phyloP scores from a whole-genome alignment of 306 rosid species.

The Castanea sativa region DNA sequence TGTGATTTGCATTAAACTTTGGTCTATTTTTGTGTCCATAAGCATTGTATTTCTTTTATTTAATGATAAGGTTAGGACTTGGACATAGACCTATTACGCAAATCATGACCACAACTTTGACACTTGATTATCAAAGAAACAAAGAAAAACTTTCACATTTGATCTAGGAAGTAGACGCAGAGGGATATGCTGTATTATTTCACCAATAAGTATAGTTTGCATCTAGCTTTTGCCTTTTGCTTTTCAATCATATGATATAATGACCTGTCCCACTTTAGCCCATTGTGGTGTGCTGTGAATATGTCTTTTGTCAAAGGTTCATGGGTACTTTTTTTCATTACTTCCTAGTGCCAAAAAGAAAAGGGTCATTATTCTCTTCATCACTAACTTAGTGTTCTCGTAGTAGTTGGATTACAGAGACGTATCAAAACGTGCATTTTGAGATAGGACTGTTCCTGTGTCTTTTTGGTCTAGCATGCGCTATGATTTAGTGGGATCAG shows the following conservation, averaged over 20 bases:
- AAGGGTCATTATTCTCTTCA: constrained; percentile 5
- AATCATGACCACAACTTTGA: constrained; percentile 16
- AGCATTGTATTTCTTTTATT: neutral
- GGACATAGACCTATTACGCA: neutral
- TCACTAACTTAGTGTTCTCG: neutral
- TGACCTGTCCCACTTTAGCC: neutral
- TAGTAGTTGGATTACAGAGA: neutral
- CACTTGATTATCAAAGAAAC: neutral
- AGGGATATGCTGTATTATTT: neutral
- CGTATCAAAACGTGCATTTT: neutral
- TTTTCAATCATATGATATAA: neutral
- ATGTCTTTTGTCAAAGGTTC: neutral
- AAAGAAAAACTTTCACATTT: constrained; percentile 2
- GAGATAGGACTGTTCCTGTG: neutral
- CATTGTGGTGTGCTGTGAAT: neutral
- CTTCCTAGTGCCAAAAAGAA: neutral
- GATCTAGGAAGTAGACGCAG: neutral
- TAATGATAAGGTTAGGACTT: constrained; percentile 1
- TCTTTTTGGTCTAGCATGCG: neutral
- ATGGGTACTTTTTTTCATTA: constrained; percentile 3
- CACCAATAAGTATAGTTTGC: neutral
- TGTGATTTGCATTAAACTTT: no score
- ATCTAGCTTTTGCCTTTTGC: neutral
- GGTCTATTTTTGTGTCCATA: no score
- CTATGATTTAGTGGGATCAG: no score